Evolutionary conservation across 2,329 filamentous ascomycete genomes (phyloP).

Genomic region (Pyrenophora teres): DNA sequence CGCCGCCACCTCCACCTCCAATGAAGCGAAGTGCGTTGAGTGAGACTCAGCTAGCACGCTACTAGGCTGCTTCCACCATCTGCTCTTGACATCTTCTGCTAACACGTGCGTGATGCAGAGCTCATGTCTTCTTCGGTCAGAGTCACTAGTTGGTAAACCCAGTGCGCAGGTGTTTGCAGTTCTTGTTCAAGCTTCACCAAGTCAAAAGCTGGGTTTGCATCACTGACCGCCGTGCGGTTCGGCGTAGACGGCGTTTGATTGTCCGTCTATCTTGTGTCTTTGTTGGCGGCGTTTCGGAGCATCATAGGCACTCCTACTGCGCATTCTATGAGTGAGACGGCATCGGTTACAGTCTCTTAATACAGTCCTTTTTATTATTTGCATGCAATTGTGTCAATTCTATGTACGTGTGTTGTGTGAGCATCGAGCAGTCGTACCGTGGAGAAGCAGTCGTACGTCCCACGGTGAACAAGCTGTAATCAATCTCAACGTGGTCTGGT

Average conservation of each 20-base stretch:
- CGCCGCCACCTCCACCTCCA: slow-evolving; percentile 66
- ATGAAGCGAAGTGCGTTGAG: slow-evolving; percentile 63
- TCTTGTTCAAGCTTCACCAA: neutral
- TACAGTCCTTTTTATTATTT: too few species aligned
- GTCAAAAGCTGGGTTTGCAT: slow-evolving; percentile 1
- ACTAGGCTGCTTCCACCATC: slow-evolving; percentile 26
- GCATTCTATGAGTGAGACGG: too few species aligned
- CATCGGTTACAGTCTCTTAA: too few species aligned
- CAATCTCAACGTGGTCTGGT: too few species aligned
- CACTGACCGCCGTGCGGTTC: slow-evolving; percentile 31
- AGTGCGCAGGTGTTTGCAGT: neutral
- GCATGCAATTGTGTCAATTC: too few species aligned
- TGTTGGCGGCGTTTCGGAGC: slow-evolving; percentile 10
- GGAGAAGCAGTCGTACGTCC: too few species aligned
- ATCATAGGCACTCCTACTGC: neutral
- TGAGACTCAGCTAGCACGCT: slow-evolving; percentile 44
- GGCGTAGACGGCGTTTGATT: slow-evolving; percentile 18
- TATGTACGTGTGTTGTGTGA: too few species aligned
- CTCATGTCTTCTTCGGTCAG: slow-evolving; percentile 19
- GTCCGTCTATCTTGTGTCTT: neutral
- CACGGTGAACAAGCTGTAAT: too few species aligned
- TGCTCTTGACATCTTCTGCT: slow-evolving; percentile 15
- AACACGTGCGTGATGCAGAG: slow-evolving; percentile 21
- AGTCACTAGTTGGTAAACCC: slow-evolving; percentile 20
- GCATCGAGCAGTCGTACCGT: too few species aligned